phyloP scores from a whole-genome alignment of 108 stramenopile species.

The Nannochloropsis oceanica region DNA sequence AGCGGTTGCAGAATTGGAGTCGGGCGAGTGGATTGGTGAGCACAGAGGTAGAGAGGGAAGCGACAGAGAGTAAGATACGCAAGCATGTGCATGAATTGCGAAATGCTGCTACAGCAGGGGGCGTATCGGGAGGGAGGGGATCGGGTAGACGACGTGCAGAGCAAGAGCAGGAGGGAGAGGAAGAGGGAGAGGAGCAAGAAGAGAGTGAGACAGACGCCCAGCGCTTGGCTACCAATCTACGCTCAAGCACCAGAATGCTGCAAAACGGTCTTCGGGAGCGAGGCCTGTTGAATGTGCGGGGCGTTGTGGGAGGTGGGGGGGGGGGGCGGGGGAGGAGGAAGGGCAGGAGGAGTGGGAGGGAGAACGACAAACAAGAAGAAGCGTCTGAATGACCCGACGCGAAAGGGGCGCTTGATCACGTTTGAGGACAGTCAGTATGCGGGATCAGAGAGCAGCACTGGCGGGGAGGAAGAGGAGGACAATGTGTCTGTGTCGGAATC shows the following conservation, averaged over 20 bases:
- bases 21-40: neutral
- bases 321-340: neutral
- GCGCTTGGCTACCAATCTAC: neutral
- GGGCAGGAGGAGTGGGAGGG: too few relatives aligned
- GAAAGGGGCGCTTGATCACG: neutral
- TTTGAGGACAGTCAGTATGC: neutral
- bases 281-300: neutral
- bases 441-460: neutral
- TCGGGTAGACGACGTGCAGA: too few relatives aligned
- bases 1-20: neutral
- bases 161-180: neutral
- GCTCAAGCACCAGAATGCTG: neutral
- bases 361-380: neutral
- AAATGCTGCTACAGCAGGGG: neutral
- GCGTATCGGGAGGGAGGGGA: neutral
- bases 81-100: neutral
- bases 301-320: neutral
- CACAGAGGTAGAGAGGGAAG: neutral
- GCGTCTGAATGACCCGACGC: neutral
- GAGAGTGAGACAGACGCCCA: neutral
- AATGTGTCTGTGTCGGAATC: too few relatives aligned
- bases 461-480: neutral
- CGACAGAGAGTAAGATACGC: neutral
- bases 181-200: neutral
- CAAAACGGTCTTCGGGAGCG: neutral